Evolutionary conservation across 2,329 filamentous ascomycete species (phyloP).

Genomic region (Penicillium sp.): DNA sequence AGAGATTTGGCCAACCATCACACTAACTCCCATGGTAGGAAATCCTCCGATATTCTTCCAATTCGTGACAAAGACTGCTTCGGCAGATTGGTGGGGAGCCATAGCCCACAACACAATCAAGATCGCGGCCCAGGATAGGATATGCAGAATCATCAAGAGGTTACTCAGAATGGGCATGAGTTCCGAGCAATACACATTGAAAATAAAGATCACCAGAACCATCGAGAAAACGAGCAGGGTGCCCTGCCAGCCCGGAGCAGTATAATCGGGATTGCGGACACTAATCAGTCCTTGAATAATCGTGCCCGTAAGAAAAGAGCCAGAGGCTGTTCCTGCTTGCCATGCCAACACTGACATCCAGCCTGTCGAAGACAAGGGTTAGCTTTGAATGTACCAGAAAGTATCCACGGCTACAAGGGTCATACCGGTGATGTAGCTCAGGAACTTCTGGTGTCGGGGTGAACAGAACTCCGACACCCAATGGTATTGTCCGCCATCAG

Average conservation of each 20-base stretch:
- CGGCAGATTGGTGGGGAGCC: constrained; percentile 26
- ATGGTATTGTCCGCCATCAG: constrained; percentile 32
- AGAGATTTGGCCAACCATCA: constrained; percentile 39
- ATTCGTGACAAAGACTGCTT: constrained; percentile 32
- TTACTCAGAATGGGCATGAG: constrained; percentile 38
- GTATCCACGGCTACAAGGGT: no score
- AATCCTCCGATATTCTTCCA: constrained; percentile 41
- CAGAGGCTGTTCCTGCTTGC: constrained; percentile 43
- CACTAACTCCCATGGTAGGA: constrained; percentile 33
- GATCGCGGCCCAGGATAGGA: constrained; percentile 37
- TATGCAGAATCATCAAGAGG: constrained; percentile 37
- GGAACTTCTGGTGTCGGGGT: constrained; percentile 31
- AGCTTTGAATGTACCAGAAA: no score
- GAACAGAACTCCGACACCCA: constrained; percentile 31
- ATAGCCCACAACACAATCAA: constrained; percentile 32
- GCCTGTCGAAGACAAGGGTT: constrained; percentile 9
- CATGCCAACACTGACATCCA: constrained; percentile 34
- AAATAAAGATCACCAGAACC: constrained; percentile 48
- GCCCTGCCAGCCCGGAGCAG: constrained; percentile 34
- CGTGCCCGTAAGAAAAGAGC: constrained; percentile 37
- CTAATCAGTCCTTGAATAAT: constrained; percentile 38
- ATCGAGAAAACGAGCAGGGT: constrained; percentile 54
- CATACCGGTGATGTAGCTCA: constrained; percentile 26
- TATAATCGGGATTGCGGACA: constrained; percentile 28
- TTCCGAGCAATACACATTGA: constrained; percentile 48